A percentile compares a stretch with the other conserved stretches of the same genome.
phyloP scores from a whole-genome alignment of 352 stramenopile species.

The Phytophthora megakarya region DNA sequence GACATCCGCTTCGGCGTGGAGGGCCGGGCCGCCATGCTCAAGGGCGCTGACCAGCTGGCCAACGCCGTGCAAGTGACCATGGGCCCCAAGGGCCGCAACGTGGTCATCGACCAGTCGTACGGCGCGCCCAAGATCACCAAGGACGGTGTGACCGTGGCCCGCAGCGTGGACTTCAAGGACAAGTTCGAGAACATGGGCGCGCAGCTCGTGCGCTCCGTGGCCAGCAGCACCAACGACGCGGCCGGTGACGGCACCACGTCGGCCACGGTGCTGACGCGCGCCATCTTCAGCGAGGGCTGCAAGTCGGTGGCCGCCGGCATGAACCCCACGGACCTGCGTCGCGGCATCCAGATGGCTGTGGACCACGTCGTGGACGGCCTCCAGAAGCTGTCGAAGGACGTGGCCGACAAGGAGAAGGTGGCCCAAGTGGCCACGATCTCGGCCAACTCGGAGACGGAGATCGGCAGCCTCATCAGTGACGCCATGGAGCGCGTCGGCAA shows the following conservation, averaged over 20 bases:
- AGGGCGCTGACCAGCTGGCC: slow-evolving; percentile 97
- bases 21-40: slow-evolving; percentile 97
- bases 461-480: slow-evolving; percentile 97
- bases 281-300: slow-evolving; percentile 99
- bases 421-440: slow-evolving; percentile 99
- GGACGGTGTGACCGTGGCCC: slow-evolving; percentile 76
- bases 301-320: slow-evolving; percentile 99
- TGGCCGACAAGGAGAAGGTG: slow-evolving; percentile 99
- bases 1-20: slow-evolving; percentile 99
- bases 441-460: slow-evolving; percentile 98
- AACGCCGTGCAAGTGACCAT: slow-evolving; percentile 99
- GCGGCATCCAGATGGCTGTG: slow-evolving; percentile 98
- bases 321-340: slow-evolving; percentile 99
- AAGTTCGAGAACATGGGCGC: slow-evolving; percentile 86
- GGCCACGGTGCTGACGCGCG: slow-evolving; percentile 97
- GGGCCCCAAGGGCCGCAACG: slow-evolving; percentile 99
- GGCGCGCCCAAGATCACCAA: slow-evolving; percentile 84
- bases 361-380: slow-evolving; percentile 96
- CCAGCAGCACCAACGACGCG: slow-evolving; percentile 99
- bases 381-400: slow-evolving; percentile 95
- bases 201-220: slow-evolving; percentile 75
- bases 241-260: slow-evolving; percentile 99
- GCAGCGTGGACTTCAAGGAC: slow-evolving; percentile 80
- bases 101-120: slow-evolving; percentile 98
- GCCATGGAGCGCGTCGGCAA: slow-evolving; percentile 99